A percentile compares a stretch with the other conserved stretches of the same genome.
Evolutionary conservation across 2,329 filamentous ascomycete genomes (phyloP).

Genomic region (Aspergillus persii): DNA sequence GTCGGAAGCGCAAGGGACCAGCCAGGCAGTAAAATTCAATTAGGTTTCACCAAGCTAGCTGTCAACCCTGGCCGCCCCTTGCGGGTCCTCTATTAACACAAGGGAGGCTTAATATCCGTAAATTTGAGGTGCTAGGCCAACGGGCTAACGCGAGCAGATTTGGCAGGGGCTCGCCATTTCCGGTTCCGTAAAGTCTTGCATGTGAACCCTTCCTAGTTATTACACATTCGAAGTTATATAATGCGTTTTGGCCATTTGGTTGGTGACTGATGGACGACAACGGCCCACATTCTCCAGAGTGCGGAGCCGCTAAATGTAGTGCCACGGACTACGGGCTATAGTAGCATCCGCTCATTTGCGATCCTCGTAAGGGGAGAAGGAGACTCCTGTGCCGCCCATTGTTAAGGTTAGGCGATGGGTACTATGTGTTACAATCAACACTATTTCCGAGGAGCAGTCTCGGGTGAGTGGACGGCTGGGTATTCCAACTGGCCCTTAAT

Average conservation of each 20-base stretch:
- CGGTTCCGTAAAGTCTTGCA: neutral
- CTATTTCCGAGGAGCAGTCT: too few species aligned
- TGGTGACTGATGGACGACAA: neutral
- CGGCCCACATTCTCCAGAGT: neutral
- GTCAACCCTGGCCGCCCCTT: neutral
- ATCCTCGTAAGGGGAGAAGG: neutral
- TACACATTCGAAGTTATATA: neutral
- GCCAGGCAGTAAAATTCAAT: neutral
- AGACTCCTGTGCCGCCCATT: neutral
- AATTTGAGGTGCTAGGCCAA: neutral
- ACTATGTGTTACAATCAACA: neutral
- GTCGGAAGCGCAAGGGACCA: neutral
- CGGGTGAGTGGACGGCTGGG: too few species aligned
- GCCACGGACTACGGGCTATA: neutral
- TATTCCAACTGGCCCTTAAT: too few species aligned
- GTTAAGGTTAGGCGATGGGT: neutral
- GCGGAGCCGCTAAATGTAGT: neutral
- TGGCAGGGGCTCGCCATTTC: neutral
- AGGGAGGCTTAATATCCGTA: neutral
- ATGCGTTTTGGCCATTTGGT: neutral
- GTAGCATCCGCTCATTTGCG: neutral
- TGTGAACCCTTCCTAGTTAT: neutral
- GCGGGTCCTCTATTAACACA: neutral
- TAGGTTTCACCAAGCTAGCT: neutral
- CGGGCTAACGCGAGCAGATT: neutral